A percentile compares a stretch with the other conserved stretches of the same genome.
Evolutionary conservation across 2,329 filamentous ascomycete species (phyloP).

Genomic region (Pestalotiopsis sp.): DNA sequence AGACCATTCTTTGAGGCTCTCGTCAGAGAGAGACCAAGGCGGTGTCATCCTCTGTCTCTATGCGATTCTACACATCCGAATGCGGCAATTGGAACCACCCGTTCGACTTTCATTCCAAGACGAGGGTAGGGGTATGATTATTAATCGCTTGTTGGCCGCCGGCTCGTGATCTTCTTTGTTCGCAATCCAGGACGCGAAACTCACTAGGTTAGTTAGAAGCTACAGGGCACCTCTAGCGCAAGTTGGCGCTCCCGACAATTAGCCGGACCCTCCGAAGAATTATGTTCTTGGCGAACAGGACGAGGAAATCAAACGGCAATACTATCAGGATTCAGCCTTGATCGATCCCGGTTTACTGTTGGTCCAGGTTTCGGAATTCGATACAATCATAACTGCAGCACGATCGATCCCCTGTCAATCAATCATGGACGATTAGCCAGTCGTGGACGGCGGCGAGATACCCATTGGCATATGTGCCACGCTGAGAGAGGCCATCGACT

Average conservation of each 20-base stretch:
- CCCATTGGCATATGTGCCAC: not conserved
- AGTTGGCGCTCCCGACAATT: not conserved
- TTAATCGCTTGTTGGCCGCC: not conserved
- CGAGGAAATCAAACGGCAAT: not conserved
- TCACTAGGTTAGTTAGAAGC: no score
- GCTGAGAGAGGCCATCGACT: not conserved
- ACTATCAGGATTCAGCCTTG: not conserved
- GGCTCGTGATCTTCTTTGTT: not conserved
- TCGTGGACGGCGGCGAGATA: not conserved
- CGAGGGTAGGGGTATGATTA: not conserved
- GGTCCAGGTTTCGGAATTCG: no score
- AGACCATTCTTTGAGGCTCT: not conserved
- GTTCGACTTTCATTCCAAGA: not conserved
- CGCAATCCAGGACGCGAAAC: not conserved
- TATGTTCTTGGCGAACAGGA: not conserved
- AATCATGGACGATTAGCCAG: no score
- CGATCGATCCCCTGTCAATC: no score
- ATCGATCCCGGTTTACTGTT: not conserved
- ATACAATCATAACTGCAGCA: no score
- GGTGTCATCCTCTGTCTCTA: not conserved
- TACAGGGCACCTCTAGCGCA: not conserved
- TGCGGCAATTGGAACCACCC: not conserved
- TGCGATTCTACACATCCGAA: not conserved
- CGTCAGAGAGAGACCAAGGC: not conserved
- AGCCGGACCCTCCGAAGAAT: not conserved